Percentiles rank a stretch among this genome's conserved stretches.
Conservation (phyloP, 2,329 filamentous ascomycete species). For the Rasamsonia emersonii region DNA sequence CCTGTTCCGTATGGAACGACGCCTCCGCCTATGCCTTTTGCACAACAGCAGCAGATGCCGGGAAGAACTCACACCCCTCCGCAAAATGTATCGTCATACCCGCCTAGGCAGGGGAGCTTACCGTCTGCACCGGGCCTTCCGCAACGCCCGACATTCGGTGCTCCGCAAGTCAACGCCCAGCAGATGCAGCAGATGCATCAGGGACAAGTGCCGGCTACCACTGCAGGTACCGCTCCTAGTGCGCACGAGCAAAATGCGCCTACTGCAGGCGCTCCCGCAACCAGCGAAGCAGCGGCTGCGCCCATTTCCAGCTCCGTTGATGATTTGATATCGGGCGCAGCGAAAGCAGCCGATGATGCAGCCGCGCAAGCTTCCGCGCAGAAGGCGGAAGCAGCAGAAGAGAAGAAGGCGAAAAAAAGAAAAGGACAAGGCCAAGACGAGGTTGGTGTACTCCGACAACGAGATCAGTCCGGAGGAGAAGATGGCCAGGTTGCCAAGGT, state of each 20-base stretch:
- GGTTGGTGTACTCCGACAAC: slow-evolving; percentile 74
- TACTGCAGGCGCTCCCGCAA: slow-evolving; percentile 20
- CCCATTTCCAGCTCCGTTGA: slow-evolving; percentile 39
- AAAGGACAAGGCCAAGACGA: slow-evolving; percentile 55
- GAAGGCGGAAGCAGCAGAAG: slow-evolving; percentile 38
- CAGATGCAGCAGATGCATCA: slow-evolving; percentile 51
- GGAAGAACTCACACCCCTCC: slow-evolving; percentile 37
- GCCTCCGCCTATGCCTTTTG: slow-evolving; percentile 33
- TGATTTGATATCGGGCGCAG: slow-evolving; percentile 43
- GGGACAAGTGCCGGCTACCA: slow-evolving; percentile 35
- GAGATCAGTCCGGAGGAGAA: slow-evolving; percentile 80
- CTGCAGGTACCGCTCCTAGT: slow-evolving; percentile 17
- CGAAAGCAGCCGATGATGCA: slow-evolving; percentile 35
- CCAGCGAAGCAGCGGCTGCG: slow-evolving; percentile 20
- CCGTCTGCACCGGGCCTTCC: slow-evolving; percentile 51
- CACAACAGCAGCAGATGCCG: slow-evolving; percentile 33
- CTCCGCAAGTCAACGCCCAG: slow-evolving; percentile 44
- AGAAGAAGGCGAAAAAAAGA: slow-evolving; percentile 61
- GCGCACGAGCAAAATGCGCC: slow-evolving; percentile 18
- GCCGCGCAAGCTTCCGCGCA: slow-evolving; percentile 25
- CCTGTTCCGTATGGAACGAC: slow-evolving; percentile 31
- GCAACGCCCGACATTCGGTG: slow-evolving; percentile 51
- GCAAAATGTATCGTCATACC: slow-evolving; percentile 26
- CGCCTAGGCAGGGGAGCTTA: slow-evolving; percentile 45
- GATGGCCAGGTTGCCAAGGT: slow-evolving; percentile 70